Conservation (phyloP, 2,329 filamentous ascomycete species). For the Tricladium varicosporioides region DNA sequence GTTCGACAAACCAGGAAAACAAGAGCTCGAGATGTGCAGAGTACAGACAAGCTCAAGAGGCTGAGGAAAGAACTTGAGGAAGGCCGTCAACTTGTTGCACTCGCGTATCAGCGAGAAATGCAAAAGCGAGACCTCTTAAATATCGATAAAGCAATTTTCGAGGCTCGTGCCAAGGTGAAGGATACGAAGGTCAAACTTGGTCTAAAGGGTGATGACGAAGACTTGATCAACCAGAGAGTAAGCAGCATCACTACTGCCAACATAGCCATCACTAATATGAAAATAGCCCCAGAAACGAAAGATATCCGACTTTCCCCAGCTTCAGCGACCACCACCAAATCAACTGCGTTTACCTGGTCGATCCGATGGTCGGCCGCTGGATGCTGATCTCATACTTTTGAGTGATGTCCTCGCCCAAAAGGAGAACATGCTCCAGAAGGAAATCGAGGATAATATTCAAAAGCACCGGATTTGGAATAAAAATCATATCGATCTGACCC, state of each 20-base stretch:
- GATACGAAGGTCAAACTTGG: slow-evolving; percentile 83
- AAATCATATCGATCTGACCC: slow-evolving; percentile 83
- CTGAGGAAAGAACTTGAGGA: slow-evolving; percentile 89
- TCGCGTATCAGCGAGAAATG: slow-evolving; percentile 77
- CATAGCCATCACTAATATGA: slow-evolving; percentile 11
- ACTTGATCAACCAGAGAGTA: slow-evolving; percentile 92
- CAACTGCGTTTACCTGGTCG: slow-evolving; percentile 70
- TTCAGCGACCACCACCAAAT: slow-evolving; percentile 58
- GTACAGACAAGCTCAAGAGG: slow-evolving; percentile 90
- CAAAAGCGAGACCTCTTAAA: slow-evolving; percentile 74
- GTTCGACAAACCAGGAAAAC: slow-evolving; percentile 94
- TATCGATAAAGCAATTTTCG: slow-evolving; percentile 75
- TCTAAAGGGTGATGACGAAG: slow-evolving; percentile 91
- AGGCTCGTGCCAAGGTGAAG: slow-evolving; percentile 79
- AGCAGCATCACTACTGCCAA: slow-evolving; percentile 33
- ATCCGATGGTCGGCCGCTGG: slow-evolving; percentile 67
- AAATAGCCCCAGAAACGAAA: slow-evolving; percentile 69
- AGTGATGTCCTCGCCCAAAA: slow-evolving; percentile 77
- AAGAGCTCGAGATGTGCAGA: slow-evolving; percentile 86
- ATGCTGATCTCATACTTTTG: slow-evolving; percentile 75
- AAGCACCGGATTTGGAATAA: slow-evolving; percentile 92
- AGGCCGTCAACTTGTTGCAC: slow-evolving; percentile 73
- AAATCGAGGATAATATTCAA: slow-evolving; percentile 82
- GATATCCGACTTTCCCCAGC: slow-evolving; percentile 51
- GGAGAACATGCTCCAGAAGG: slow-evolving; percentile 74